Evolutionary conservation across 495 filamentous ascomycete species (phyloP), one percentile per base, ranked within the genome.

Genomic region (Elaphomyces granulatus): DNA sequence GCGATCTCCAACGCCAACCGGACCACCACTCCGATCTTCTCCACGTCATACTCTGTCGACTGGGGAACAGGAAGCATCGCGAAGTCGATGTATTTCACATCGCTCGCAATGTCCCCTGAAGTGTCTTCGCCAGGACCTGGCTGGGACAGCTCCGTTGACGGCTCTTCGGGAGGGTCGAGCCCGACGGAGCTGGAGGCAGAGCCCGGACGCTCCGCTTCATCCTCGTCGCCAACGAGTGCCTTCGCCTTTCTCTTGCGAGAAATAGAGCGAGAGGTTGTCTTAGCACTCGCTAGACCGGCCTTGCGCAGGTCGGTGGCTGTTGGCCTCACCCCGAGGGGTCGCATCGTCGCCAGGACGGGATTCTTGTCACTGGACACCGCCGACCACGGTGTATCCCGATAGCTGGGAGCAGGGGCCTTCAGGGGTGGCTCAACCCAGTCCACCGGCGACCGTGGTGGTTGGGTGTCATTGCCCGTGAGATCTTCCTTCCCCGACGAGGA

Each of bases 341-440:
- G 52, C 56, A 60, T 60, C 10, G 51, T 53, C 15, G 45, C 37
- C 16, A 60, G 45, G 3, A 56, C 46, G 18, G 50, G 46, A 40
- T 60, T 60, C 9, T 21, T 16, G n/a, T 46, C 45, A 34, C 37
- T 50, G 15, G 43, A 57, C n/a, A 53, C 46, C 16, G 20, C 45
- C 19, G 53, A 59, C 53, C 55, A 55, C n/a, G 56, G 53, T 14
- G 65, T 68, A 41, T 88, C 84, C 55, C 72, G 66, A 53, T 76
- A 88, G 45, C 78, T 83, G 1, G 84, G 72, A 18, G 55, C 58
- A 44, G 80, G 77, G 19, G 66, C 59, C 45, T 76, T 71, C 28
- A 79, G 47, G 4, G 74, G 66, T 2, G 84, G 84, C 58, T 92
- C 84, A 33, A 70, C 56, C 83, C 84, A 88, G 33, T 65, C 60